Conservation (phyloP, 2,329 filamentous ascomycete genomes). For the Didymella lethalis region DNA sequence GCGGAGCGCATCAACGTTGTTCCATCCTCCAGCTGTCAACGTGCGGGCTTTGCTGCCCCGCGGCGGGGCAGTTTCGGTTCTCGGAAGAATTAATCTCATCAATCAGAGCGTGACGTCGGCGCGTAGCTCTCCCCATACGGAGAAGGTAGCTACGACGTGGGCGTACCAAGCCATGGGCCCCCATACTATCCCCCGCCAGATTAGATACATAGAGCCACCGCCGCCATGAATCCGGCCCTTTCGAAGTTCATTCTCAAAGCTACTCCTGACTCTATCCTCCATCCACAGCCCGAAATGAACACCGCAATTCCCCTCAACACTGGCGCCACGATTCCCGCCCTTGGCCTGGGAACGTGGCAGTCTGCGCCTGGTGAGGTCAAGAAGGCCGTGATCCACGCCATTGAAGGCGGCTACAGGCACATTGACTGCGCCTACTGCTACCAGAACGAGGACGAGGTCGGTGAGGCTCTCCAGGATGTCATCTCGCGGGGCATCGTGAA, state of each 20-base stretch:
- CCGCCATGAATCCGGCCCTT: conserved; percentile 50
- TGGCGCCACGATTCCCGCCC: conserved; percentile 50
- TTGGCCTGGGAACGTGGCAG: conserved; percentile 53
- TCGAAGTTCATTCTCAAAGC: conserved; percentile 51
- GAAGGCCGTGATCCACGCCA: conserved; percentile 57
- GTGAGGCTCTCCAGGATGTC: conserved; percentile 76
- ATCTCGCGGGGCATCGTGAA: conserved; percentile 72
- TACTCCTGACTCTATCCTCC: conserved; percentile 47
- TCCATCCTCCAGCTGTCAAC: conserved; percentile 23
- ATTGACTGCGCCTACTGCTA: conserved; percentile 81
- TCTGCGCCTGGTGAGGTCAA: conserved; percentile 57
- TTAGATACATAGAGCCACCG: conserved; percentile 39
- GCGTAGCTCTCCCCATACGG: conserved; percentile 19
- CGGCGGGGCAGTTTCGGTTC: conserved; percentile 36
- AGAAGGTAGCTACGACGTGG: conserved; percentile 15
- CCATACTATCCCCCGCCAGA: conserved; percentile 19
- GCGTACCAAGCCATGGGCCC: conserved; percentile 19
- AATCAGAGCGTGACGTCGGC: conserved; percentile 37
- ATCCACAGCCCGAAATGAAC: conserved; percentile 51
- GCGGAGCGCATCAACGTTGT: conserved; percentile 26
- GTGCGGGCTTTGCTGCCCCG: conserved; percentile 29
- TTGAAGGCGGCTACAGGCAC: conserved; percentile 60
- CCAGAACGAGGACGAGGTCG: conserved; percentile 84
- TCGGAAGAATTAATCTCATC: conserved; percentile 48
- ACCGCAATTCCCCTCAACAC: conserved; percentile 52